A percentile compares a stretch with the other conserved stretches of the same genome.
Conservation (phyloP, 345 rosid genomes). For the Triadica sebifera region DNA sequence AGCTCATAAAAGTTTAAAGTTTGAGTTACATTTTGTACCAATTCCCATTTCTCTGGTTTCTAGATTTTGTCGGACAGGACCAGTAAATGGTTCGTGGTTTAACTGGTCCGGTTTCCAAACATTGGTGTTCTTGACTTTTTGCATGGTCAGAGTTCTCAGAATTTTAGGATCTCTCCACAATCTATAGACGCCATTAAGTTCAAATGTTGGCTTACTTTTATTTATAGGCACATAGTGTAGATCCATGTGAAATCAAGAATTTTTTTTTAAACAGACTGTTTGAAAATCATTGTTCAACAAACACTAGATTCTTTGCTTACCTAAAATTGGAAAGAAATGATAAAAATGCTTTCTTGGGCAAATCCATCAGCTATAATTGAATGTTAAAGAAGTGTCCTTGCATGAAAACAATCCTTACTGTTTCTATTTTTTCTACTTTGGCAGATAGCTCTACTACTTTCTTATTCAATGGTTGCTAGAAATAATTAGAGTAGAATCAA, state of each 20-base stretch:
- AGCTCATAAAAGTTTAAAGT: no score
- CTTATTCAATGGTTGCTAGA: background rate
- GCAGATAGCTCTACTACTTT: background rate
- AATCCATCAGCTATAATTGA: slow-evolving; percentile 5
- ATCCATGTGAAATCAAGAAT: background rate
- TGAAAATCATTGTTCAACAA: background rate
- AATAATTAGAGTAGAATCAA: background rate
- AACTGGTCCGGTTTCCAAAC: no score
- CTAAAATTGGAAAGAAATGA: background rate
- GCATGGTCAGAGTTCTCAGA: background rate
- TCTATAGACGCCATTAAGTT: background rate
- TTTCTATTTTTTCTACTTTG: background rate
- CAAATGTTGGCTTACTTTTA: background rate
- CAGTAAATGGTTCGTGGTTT: no score
- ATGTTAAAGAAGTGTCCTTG: background rate
- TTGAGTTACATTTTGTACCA: no score
- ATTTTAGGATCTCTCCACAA: background rate
- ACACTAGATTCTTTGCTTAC: background rate
- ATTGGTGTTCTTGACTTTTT: no score
- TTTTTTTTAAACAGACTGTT: background rate
- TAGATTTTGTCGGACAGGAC: no score
- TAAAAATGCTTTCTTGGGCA: background rate
- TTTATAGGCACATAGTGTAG: background rate
- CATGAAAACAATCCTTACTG: background rate
- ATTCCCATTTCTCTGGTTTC: no score